These are phyloP conservation scores for Halophytophthora batemanensis DNA, from an alignment of 352 stramenopile genomes.

Conservation along the genomic window DNA sequence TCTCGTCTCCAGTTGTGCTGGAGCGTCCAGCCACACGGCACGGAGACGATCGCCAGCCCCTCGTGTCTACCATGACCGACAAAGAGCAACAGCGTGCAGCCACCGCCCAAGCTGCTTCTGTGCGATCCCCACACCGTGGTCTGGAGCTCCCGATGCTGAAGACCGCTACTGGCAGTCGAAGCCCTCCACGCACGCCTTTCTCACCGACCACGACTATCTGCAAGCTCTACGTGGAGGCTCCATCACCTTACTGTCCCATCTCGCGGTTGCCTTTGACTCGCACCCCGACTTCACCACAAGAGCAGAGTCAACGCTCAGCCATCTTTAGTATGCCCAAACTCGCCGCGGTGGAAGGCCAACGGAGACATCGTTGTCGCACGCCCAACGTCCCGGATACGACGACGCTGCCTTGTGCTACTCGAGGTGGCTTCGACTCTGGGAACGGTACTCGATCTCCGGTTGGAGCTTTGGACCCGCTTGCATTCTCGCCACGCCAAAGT, in stretches of 20 bases:
- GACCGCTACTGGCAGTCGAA: conserved; percentile 10
- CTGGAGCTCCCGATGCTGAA: conserved; percentile 36
- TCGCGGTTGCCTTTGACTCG: conserved; percentile 42
- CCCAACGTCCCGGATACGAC: conserved; percentile 37
- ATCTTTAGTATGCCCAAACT: conserved; percentile 72
- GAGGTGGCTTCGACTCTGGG: conserved; percentile 7
- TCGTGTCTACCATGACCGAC: not conserved
- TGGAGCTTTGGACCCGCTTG: conserved; percentile 24
- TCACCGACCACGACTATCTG: conserved; percentile 64
- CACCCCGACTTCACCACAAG: conserved; percentile 36
- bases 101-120: not conserved
- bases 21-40: conserved; percentile 13
- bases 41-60: not conserved
- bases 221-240: conserved; percentile 40
- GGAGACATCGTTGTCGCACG: conserved; percentile 43
- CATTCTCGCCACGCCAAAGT: conserved; percentile 33
- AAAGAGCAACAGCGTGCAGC: not conserved
- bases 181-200: conserved; percentile 26
- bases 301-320: conserved; percentile 41
- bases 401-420: no score
- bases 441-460: not conserved
- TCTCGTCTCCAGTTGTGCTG: conserved; percentile 47
- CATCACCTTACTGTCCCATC: conserved; percentile 48
- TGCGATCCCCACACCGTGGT: conserved; percentile 5
- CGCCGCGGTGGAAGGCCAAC: conserved; percentile 41